Conservation (phyloP, 169 alveolate genomes). For the Plasmodium berghei region DNA sequence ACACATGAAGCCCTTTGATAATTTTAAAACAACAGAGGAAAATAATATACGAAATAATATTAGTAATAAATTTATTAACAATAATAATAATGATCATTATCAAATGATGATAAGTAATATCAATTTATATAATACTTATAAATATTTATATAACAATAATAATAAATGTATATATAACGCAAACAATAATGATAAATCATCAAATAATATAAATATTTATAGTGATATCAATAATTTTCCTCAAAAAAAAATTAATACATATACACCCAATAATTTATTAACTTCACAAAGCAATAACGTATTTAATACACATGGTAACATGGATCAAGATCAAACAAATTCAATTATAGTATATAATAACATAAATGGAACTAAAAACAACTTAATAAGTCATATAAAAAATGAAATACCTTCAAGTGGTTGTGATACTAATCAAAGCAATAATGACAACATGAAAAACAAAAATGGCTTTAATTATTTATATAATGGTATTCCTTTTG, state of each 20-base stretch:
- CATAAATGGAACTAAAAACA: constrained; percentile 1
- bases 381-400: not conserved
- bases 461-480: constrained; percentile 12
- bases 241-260: constrained; percentile 6
- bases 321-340: constrained; percentile 8
- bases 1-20: not conserved
- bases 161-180: constrained; percentile 5
- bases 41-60: too few relatives aligned
- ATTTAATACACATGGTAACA: not conserved
- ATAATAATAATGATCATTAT: too few relatives aligned
- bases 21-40: too few relatives aligned
- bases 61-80: too few relatives aligned
- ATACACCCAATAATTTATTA: not conserved
- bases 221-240: not conserved
- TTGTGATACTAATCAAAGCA: not conserved
- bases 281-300: too few relatives aligned
- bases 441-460: constrained; percentile 4
- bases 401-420: constrained; percentile 3
- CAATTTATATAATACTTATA: too few relatives aligned
- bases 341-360: not conserved
- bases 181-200: not conserved
- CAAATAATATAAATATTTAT: constrained; percentile 11
- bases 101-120: too few relatives aligned
- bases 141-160: not conserved
- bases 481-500: constrained; percentile 10